Base-by-base conservation (phyloP, 352 stramenopile genomes). In the Phytopythium oedochilum region DNA sequence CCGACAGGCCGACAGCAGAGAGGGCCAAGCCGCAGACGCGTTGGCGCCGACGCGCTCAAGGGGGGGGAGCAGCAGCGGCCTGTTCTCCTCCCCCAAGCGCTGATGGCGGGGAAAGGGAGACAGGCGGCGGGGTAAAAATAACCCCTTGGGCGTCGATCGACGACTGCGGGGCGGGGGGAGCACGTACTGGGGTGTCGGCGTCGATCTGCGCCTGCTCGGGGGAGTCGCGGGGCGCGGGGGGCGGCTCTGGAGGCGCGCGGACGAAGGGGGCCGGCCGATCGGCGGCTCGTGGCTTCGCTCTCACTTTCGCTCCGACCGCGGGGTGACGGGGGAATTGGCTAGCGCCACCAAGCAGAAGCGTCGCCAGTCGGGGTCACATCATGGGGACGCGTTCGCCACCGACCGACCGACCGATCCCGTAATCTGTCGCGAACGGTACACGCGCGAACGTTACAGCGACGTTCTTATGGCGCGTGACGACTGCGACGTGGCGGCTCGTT, bases 261-360 rank as follows among this genome's bases (percentile, higher is more conserved):
- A 31, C 5, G 32, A 11, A 20, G n/a, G 29, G 9, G 15, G 9
- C n/a, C 42, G 15, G 9, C n/a, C 42, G 29, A 40, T 38, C 45
- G 46, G 29, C 18, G 20, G 47, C 20, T 17, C n/a, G n/a, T 8
- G 12, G 10, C 20, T 40, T 20, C 32, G 31, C 31, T 39, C n/a
- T 28, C 23, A 6, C 31, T 40, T 22, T 22, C 11, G 46, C 31
- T 39, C 26, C 47, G 31, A 6, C 0, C 2, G 47, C 44, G 43
- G 32, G 11, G 32, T 28, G 10, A 40, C 31, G 34, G 20, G 47
- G 47, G 34, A 53, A 53, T 53, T 53, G 47, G 20, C 47, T 53
- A 31, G 1, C n/a, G n/a, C n/a, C 20, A 43, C 47, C 12, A 31
- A 31, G 0, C 11, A n/a, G n/a, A 43, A 28, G 47, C 47, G 36